Base-by-base conservation (phyloP, 192 early-diverging fungal genomes). In the Cladochytrium replicatum region DNA sequence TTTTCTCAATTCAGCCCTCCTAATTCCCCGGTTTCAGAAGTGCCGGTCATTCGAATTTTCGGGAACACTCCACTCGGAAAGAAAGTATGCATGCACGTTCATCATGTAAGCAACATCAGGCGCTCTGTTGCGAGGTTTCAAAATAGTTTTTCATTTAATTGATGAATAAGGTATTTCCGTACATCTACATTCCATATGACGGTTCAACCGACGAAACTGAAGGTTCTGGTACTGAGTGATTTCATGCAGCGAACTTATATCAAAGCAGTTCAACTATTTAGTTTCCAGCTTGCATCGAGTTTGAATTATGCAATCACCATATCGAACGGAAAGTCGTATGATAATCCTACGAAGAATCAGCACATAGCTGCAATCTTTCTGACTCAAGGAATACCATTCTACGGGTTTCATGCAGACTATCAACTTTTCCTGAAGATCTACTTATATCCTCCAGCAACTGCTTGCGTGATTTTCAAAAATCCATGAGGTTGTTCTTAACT, bases 361-460 rank as follows among this genome's bases (percentile, higher is more conserved):
- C 71, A 74, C 28, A 63, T 94, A 9, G 79, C 77, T 0, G 86
- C 81, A 1, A 80, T 91, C 32, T 52, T 68, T 8, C 74, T 79
- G 0, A 78, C 86, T 26, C 84, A 85, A 54, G 92, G 87, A 0
- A 61, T 88, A 0, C 83, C 86, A 1, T 91, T 91, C 56, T 96
- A 96, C 63, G 92, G 92, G 4, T 88, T 88, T 60, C 78, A 84
- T 46, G 58, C 70, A 6, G 64, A 66, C 1, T 83, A 89, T 45
- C 57, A 52, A 0, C 73, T 63, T 24, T 95, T 87, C 52, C 68
- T 92, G 30, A 92, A 91, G 57, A 76, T 92, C 25, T 74, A 80
- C 19, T 52, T 83, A 53, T 53, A 53, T 53, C 51, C 51, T 53
- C 13, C 15, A 8, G 23, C 25, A 23, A 50, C 15, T 55, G 39